Base-by-base conservation (phyloP, 2,329 filamentous ascomycete species). In the Arthrinium phaeospermum region DNA sequence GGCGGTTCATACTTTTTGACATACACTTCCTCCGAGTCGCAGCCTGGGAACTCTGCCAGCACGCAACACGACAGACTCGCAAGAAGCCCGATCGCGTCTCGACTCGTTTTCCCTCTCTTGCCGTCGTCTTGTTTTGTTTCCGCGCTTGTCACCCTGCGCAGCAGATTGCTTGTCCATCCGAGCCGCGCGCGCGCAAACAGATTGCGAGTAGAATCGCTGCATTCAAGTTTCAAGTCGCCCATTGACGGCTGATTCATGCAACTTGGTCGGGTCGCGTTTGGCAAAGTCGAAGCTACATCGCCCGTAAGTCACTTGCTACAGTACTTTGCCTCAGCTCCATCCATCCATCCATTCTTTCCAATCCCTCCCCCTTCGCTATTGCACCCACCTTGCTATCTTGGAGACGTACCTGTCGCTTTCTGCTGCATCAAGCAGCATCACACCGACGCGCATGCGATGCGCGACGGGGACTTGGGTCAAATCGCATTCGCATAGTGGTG, bases 261-360 rank as follows among this genome's bases (percentile, higher is more conserved):
- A 71, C 70, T 68, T 34, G 67, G 61, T 74, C 70, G 64, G 71
- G 73, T 73, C 74, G 71, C 73, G 57, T 64, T 70, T 53, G 70
- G 61, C 70, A 78, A 76, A 79, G 73, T 76, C 76, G 73, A 75
- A 77, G 75, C 76, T 77, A 78, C 77, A 74, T 80, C 75, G 77
- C 78, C 78, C 77, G 82, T 83, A 79, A 83, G 82, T 84, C 79
- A 74, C 75, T 75, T 71, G 45, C 70, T 53, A 67, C 71, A 64
- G 57, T 64, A 64, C 57, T 64, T 64, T 72, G 69, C 74, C 68
- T 72, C 67, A 57, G 47, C 67, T 69, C 67, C 67, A 69, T 69
- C 68, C 71, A 69, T 69, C 68, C 71, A 73, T 73, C 37, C 37
- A 73, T 73, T 76, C 74, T 70, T 74, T 72, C 72, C 71, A 71